These are phyloP conservation scores for Bryopsis sp. DNA, from an alignment of 139 green algal genomes.

Conservation along the genomic window DNA sequence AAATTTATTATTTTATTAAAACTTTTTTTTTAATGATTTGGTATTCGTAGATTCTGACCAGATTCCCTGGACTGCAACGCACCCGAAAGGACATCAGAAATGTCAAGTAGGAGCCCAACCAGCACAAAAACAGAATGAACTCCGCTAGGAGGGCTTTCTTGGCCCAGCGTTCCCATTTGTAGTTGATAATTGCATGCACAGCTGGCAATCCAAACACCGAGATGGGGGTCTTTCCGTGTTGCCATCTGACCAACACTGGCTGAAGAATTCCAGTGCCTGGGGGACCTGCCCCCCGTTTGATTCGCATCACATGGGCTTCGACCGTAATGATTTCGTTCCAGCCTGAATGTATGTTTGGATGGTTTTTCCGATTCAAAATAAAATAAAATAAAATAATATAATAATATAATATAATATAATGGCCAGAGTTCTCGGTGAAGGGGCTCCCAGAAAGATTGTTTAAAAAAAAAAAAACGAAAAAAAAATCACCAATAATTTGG, in stretches of 20 bases:
- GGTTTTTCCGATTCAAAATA: too few relatives aligned
- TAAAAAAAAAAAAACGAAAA: too few relatives aligned
- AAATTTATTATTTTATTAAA: too few relatives aligned
- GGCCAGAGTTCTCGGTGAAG: too few relatives aligned
- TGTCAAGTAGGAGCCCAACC: constrained; percentile 33
- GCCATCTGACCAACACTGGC: constrained; percentile 1
- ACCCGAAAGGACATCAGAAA: constrained; percentile 35
- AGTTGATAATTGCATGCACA: constrained; percentile 30
- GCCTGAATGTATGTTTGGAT: too few relatives aligned
- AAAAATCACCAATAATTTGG: too few relatives aligned
- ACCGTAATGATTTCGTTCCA: neutral
- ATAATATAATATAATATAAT: too few relatives aligned
- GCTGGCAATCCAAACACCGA: constrained; percentile 14
- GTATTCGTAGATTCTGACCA: too few relatives aligned
- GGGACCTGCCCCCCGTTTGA: neutral
- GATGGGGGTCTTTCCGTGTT: neutral
- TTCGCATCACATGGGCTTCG: neutral
- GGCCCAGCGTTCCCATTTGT: constrained; percentile 38
- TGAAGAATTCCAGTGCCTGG: neutral
- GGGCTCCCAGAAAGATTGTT: too few relatives aligned
- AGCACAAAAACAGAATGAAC: constrained; percentile 34
- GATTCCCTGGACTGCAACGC: too few relatives aligned
- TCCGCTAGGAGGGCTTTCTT: constrained; percentile 27
- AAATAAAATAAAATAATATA: too few relatives aligned
- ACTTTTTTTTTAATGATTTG: too few relatives aligned